Base-by-base conservation (phyloP, 768 basidiomycete species). In the Cyclocybe aegerita region DNA sequence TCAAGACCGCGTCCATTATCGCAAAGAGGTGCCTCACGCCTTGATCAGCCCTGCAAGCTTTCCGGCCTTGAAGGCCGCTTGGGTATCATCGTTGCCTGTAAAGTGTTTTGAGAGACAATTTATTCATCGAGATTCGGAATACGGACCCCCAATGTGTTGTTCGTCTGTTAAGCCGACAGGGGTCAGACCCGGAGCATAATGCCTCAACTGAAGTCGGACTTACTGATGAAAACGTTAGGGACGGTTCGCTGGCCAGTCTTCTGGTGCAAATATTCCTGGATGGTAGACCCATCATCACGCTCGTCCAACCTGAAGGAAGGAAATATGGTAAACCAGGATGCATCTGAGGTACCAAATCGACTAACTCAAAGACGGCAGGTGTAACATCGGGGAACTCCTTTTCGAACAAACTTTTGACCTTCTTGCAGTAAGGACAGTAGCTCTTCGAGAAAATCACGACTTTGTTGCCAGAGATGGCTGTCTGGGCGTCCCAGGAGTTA, bases 201-300 rank as follows among this genome's bases (percentile, higher is more conserved):
- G 23, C 5, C 34, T 31, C 29, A 23, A 46, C 16, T 5, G 3
- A 9, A 30, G 35, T 36, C 10, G 4, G 34, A 50, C 76, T 75
- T 52, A 89, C 87, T 78, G 61, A 92, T 77, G 70, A 89, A 93
- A 50, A 89, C 76, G 61, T 83, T 88, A 30, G 90, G 90, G 4
- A 93, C 90, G 9, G 85, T 86, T 15, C 79, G 65, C 57, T 87
- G 90, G 0, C 75, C 76, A 0, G 87, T 88, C 76, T 82, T 86
- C 57, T 77, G 48, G 2, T 9, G 15, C 4, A 93, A 73, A 58
- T 90, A 91, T 15, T 67, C 59, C 61, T 93, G 90, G 49, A 92
- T 88, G 0, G 60, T 81, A 12, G 53, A 12, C 8, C 81, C 87
- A 34, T 92, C 83, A 0, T 80, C 71, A 30, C 69, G 69, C 43